phyloP scores from a whole-genome alignment of 305 asterid species.

The Fraxinus baroniana region DNA sequence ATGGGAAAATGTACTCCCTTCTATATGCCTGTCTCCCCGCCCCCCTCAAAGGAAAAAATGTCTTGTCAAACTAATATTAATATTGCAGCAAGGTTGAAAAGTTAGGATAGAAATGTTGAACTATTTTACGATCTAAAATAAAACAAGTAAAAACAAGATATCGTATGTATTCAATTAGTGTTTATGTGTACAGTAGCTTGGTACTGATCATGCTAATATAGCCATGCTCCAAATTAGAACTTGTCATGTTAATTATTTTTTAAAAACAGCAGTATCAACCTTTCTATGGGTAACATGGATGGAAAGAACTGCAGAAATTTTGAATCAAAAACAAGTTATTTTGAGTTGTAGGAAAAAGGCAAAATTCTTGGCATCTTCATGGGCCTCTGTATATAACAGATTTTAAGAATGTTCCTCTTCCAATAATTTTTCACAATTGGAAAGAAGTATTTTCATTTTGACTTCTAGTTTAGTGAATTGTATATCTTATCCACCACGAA shows the following conservation, averaged over 20 bases:
- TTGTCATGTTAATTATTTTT: neutral
- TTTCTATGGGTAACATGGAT: neutral
- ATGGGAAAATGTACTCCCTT: neutral
- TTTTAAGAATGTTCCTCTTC: neutral
- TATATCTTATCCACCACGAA: neutral
- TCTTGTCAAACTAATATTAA: neutral
- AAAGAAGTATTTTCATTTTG: neutral
- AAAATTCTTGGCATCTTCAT: neutral
- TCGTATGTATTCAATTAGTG: neutral
- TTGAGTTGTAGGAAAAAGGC: neutral
- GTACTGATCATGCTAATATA: neutral
- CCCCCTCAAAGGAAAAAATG: neutral
- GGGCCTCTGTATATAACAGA: neutral
- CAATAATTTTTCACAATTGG: neutral
- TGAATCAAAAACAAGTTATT: neutral
- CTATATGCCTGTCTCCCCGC: neutral
- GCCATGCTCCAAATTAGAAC: neutral
- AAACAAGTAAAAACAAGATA: neutral
- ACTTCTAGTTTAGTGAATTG: neutral
- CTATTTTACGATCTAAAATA: neutral
- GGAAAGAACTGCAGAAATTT: neutral
- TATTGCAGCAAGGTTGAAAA: neutral
- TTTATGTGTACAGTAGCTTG: neutral
- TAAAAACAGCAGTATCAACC: neutral
- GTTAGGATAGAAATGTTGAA: neutral